A percentile compares a stretch with the other conserved stretches of the same genome.
phyloP scores from a whole-genome alignment of 2,329 filamentous ascomycete species.

The Chaetomium sp. region DNA sequence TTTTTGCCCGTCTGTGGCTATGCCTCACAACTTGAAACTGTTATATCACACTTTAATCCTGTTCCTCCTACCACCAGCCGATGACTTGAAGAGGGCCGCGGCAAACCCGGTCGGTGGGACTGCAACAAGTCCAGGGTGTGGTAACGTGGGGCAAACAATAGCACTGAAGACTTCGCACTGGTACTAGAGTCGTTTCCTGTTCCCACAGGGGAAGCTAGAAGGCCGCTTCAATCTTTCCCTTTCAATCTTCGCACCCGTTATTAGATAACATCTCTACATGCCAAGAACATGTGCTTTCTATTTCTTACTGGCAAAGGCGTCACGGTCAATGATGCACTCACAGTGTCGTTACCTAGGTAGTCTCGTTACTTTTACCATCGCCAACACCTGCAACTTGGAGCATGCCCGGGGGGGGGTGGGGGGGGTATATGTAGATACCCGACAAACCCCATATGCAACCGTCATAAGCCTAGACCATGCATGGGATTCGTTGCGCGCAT shows the following conservation, averaged over 20 bases:
- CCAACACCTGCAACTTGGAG: too few relatives aligned
- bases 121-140: neutral
- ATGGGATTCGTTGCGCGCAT: neutral
- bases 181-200: neutral
- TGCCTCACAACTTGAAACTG: neutral
- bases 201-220: too few relatives aligned
- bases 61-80: neutral
- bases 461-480: neutral
- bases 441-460: neutral
- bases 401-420: neutral
- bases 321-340: neutral
- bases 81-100: neutral
- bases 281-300: neutral
- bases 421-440: slow-evolving; percentile 2
- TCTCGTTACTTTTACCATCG: too few relatives aligned
- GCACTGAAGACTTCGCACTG: neutral
- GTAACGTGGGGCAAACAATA: neutral
- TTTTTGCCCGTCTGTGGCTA: neutral
- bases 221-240: neutral
- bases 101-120: neutral
- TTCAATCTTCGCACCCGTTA: neutral
- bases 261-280: neutral
- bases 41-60: neutral
- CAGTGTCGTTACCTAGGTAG: too few relatives aligned
- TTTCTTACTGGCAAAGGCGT: neutral